Base-by-base conservation (phyloP, 176 grass and related monocot genomes). In the Paspalum vaginatum region DNA sequence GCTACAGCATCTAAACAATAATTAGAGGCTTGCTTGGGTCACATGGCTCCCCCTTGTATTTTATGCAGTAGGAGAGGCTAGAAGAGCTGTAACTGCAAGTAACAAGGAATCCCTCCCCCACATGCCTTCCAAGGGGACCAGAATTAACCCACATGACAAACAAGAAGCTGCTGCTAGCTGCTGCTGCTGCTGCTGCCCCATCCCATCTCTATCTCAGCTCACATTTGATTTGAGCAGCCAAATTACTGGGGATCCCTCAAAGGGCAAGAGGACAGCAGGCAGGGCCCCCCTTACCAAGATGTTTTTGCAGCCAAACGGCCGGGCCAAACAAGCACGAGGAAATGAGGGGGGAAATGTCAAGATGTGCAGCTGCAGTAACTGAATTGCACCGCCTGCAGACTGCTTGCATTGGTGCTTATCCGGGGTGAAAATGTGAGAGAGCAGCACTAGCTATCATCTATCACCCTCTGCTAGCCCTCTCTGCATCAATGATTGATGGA, bases 81-180 rank as follows among this genome's bases (percentile, higher is more conserved):
- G 64, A 20, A 59, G 64, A 20, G 78, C 58, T 77, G 87, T 86
- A 78, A 82, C 65, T 85, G 78, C 58, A 66, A 72, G 87, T 85
- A 85, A 82, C 72, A 72, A 81, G 47, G 78, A 66, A 86, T 78
- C 78, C 75, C 25, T 49, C 57, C 25, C 72, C 58, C 87, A 89
- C 72, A 89, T 73, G 87, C 49, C 27, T 11, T 82, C 32, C 27
- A 57, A 68, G 50, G 83, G 83, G 87, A 86, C 87, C 87, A 82
- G 83, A 89, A 89, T 85, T 85, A 80, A 86, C 83, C 80, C 73
- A 86, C 83, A 85, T 89, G 83, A 85, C 87, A 82, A 89, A 81
- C 72, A 84, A 72, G 75, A 61, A 79, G 46, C 62, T 51, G 75
- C 70, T 73, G 18, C n/a, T n/a, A n/a, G 75, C 70, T 73, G 65